Conservation (phyloP, 768 basidiomycete species). For the Auriscalpium vulgare region DNA sequence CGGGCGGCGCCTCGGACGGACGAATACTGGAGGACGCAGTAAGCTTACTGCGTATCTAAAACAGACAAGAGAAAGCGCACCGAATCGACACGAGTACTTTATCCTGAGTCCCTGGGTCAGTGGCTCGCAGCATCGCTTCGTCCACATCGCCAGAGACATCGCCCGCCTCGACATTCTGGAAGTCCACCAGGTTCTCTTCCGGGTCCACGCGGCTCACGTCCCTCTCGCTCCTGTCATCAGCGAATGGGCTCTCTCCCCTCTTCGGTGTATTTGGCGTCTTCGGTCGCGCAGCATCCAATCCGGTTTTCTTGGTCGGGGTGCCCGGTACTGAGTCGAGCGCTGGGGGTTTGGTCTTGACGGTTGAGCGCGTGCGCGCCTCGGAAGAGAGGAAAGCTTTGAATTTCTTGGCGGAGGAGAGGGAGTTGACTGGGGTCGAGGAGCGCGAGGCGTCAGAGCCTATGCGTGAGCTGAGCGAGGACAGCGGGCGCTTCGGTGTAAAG, state of each 20-base stretch:
- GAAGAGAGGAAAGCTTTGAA: slow-evolving; percentile 11
- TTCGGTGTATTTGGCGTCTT: slow-evolving; percentile 29
- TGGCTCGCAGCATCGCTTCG: slow-evolving; percentile 37
- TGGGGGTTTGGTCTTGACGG: slow-evolving; percentile 12
- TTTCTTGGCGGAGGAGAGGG: slow-evolving; percentile 14
- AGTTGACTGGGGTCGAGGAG: slow-evolving; percentile 7
- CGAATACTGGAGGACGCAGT: slow-evolving; percentile 41
- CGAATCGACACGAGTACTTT: slow-evolving; percentile 84
- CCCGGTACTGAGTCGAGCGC: slow-evolving; percentile 6
- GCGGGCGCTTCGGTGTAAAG: slow-evolving; percentile 8
- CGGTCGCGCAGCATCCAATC: slow-evolving; percentile 12
- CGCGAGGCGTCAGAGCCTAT: slow-evolving; percentile 5
- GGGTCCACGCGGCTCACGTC: slow-evolving; percentile 67
- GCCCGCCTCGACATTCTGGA: slow-evolving; percentile 56
- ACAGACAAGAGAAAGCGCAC: slow-evolving; percentile 26
- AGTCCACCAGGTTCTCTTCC: slow-evolving; percentile 74
- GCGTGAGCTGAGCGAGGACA: not conserved
- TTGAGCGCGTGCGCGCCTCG: slow-evolving; percentile 15
- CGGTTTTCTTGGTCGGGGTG: slow-evolving; percentile 14
- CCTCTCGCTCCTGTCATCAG: slow-evolving; percentile 56
- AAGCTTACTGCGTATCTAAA: not conserved
- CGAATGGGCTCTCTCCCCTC: slow-evolving; percentile 40
- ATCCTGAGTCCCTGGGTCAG: slow-evolving; percentile 63
- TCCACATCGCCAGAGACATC: slow-evolving; percentile 69
- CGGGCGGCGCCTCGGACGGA: slow-evolving; percentile 42